Conservation (phyloP, 495 filamentous ascomycete species). For the Hypoxylon lenormandii region DNA sequence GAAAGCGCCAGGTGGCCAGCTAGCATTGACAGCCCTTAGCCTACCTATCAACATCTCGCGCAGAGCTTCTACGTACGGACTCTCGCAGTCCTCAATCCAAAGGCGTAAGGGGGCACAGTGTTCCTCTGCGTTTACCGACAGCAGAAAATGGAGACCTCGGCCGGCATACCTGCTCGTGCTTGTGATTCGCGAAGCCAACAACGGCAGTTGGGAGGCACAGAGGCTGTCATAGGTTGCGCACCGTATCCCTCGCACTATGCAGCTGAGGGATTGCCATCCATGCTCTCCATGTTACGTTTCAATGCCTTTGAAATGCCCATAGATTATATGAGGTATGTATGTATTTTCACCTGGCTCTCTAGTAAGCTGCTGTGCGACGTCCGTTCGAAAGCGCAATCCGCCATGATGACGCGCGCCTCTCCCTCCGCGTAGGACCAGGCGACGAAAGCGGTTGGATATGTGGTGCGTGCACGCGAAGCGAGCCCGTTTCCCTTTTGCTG, state of each 20-base stretch:
- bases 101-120: constrained; percentile 18
- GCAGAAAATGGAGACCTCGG: constrained; percentile 37
- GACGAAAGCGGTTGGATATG: constrained; percentile 18
- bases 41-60: constrained; percentile 10
- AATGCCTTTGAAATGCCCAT: constrained; percentile 5
- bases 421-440: constrained; percentile 12
- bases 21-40: neutral
- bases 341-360: constrained; percentile 21
- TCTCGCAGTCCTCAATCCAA: constrained; percentile 5
- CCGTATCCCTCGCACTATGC: constrained; percentile 39
- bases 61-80: neutral
- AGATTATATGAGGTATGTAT: too few species aligned
- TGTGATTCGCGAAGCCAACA: constrained; percentile 33
- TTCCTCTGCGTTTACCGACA: constrained; percentile 31
- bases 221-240: constrained; percentile 12
- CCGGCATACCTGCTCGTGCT: constrained; percentile 22
- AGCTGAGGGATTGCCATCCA: constrained; percentile 38
- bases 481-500: constrained; percentile 1
- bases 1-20: neutral
- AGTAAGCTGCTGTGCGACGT: constrained; percentile 45
- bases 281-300: constrained; percentile 41
- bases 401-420: constrained; percentile 39
- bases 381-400: constrained; percentile 26
- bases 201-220: constrained; percentile 36
- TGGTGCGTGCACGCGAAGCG: constrained; percentile 20